phyloP scores from a whole-genome alignment of 306 rosid genomes.

The barrel medic (Medicago truncatula) region MtrunA17r5.0-ANR NC_053049.1:31226001-31226500 shows the following conservation, averaged over 20 bases:
- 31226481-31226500: slow-evolving; percentile 32
- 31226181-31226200: slow-evolving; percentile 15
- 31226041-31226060: slow-evolving; percentile 59
- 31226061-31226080: slow-evolving; percentile 78
- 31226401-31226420: slow-evolving; percentile 14
- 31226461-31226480: neutral
- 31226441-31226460: neutral
- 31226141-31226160: slow-evolving; percentile 72
- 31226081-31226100: slow-evolving; percentile 75
- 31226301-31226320: slow-evolving; percentile 24
- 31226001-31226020: slow-evolving; percentile 39
- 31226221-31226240: slow-evolving; percentile 11
- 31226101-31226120: slow-evolving; percentile 61
- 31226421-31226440: slow-evolving; percentile 3
- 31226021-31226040: slow-evolving; percentile 53
- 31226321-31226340: slow-evolving; percentile 20
- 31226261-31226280: slow-evolving; percentile 3
- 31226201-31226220: slow-evolving; percentile 25
- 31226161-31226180: slow-evolving; percentile 55
- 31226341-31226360: slow-evolving; percentile 33
- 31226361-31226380: slow-evolving; percentile 16
- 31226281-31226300: slow-evolving; percentile 15
- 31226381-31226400: slow-evolving; percentile 5
- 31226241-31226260: slow-evolving; percentile 29
- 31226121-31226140: slow-evolving; percentile 65